Percentiles rank a stretch among this genome's conserved stretches.
phyloP scores from a whole-genome alignment of 306 rosid genomes.

The Sphenostylis stenocarpa region DNA sequence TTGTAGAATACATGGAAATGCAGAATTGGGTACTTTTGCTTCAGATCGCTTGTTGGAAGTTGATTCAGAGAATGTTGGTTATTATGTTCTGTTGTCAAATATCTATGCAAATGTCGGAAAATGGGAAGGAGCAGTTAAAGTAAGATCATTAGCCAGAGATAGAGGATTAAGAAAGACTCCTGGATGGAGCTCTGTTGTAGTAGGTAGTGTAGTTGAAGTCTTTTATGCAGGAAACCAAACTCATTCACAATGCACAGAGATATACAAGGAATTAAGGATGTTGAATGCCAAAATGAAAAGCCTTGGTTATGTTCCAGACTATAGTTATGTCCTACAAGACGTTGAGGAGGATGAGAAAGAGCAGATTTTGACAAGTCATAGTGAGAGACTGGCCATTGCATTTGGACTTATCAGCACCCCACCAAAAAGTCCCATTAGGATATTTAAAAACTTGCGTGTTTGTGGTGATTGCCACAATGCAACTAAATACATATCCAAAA shows the following conservation, averaged over 20 bases:
- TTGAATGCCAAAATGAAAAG: slow-evolving; percentile 47
- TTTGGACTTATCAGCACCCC: slow-evolving; percentile 53
- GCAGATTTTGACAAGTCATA: slow-evolving; percentile 49
- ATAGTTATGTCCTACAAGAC: slow-evolving; percentile 52
- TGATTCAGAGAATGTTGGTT: slow-evolving; percentile 52
- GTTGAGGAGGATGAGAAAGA: slow-evolving; percentile 56
- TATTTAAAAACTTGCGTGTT: slow-evolving; percentile 44
- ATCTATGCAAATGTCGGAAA: slow-evolving; percentile 52
- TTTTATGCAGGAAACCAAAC: slow-evolving; percentile 53
- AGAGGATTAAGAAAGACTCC: slow-evolving; percentile 44
- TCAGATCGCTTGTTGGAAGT: slow-evolving; percentile 43
- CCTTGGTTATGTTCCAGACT: slow-evolving; percentile 55
- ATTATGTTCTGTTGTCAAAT: slow-evolving; percentile 52
- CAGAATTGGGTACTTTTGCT: slow-evolving; percentile 40
- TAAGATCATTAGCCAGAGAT: slow-evolving; percentile 43
- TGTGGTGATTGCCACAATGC: slow-evolving; percentile 50
- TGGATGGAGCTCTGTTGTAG: slow-evolving; percentile 50
- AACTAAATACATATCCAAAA: slow-evolving; percentile 38
- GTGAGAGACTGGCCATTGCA: slow-evolving; percentile 55
- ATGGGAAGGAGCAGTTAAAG: slow-evolving; percentile 46
- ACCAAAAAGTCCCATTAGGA: slow-evolving; percentile 40
- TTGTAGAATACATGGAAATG: slow-evolving; percentile 51
- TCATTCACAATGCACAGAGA: slow-evolving; percentile 41
- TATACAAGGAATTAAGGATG: slow-evolving; percentile 43
- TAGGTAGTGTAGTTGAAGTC: slow-evolving; percentile 46